Evolutionary conservation across 768 basidiomycete species (phyloP).

Genomic region (Zangia roseola): DNA sequence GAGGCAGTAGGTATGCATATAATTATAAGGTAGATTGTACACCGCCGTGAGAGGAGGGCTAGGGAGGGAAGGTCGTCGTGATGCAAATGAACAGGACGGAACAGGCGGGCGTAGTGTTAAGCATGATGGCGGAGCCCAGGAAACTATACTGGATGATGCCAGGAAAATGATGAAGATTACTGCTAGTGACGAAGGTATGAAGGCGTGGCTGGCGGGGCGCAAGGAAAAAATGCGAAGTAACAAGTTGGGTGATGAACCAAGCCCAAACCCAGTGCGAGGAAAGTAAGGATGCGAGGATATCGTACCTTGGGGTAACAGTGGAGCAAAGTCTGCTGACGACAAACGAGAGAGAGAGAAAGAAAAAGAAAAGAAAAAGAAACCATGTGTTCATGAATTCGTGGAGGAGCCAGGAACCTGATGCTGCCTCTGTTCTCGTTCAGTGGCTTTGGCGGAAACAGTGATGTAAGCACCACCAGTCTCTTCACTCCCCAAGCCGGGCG

Average conservation of each 20-base stretch:
- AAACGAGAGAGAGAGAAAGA: background rate
- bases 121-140: conserved; percentile 23
- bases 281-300: conserved; percentile 26
- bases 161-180: conserved; percentile 30
- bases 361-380: conserved; percentile 5
- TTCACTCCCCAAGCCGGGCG: conserved; percentile 67
- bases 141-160: conserved; percentile 30
- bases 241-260: conserved; percentile 23
- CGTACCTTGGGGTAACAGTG: conserved; percentile 27
- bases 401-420: conserved; percentile 25
- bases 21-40: conserved; percentile 37
- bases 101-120: conserved; percentile 23
- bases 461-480: conserved; percentile 85
- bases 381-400: conserved; percentile 29
- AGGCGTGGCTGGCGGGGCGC: conserved; percentile 16
- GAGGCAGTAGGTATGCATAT: conserved; percentile 34
- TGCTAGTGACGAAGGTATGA: conserved; percentile 30
- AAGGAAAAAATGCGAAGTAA: conserved; percentile 19
- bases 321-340: conserved; percentile 21
- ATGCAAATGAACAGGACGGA: conserved; percentile 27
- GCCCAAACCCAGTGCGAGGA: conserved; percentile 21
- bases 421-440: conserved; percentile 53
- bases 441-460: conserved; percentile 79
- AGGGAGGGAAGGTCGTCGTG: conserved; percentile 19
- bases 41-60: conserved; percentile 25